phyloP scores from a whole-genome alignment of 225 moss, liverwort and hornwort genomes.

The Asterella californica region DNA sequence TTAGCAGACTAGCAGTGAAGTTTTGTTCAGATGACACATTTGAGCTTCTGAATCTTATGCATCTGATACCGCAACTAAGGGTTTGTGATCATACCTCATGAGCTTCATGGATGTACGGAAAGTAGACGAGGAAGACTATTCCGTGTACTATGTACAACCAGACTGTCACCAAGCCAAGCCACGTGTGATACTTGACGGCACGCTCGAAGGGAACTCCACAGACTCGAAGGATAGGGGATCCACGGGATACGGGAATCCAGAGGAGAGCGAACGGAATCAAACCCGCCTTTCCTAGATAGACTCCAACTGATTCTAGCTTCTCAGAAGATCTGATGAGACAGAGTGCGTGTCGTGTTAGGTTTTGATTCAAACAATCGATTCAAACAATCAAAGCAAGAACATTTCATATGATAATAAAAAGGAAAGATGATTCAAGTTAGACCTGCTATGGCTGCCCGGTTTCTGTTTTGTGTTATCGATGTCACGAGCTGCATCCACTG shows the following conservation, averaged over 20 bases:
- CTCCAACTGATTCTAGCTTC: not conserved
- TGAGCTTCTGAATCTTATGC: too few species aligned
- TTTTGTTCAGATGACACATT: too few species aligned
- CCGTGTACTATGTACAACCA: constrained; percentile 23
- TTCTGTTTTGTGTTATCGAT: not conserved
- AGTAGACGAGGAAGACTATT: not conserved
- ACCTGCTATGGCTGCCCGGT: not conserved
- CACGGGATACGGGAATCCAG: constrained; percentile 55
- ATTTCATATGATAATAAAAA: too few species aligned
- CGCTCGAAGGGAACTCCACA: too few species aligned
- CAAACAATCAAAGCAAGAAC: too few species aligned
- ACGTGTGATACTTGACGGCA: too few species aligned
- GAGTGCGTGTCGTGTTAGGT: too few species aligned
- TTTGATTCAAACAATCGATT: too few species aligned
- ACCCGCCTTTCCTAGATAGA: not conserved
- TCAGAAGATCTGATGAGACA: not conserved
- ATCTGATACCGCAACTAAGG: too few species aligned
- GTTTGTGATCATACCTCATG: too few species aligned
- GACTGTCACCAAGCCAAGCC: constrained; percentile 24
- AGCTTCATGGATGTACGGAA: not conserved
- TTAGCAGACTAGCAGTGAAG: too few species aligned
- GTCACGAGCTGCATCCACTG: not conserved
- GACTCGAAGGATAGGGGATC: constrained; percentile 46
- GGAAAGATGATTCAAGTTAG: not conserved
- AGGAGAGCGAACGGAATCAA: constrained; percentile 46